Percentiles rank a stretch among this genome's conserved stretches.
phyloP scores from a whole-genome alignment of 1,139 yeast species.

The Pichia sp. region DNA sequence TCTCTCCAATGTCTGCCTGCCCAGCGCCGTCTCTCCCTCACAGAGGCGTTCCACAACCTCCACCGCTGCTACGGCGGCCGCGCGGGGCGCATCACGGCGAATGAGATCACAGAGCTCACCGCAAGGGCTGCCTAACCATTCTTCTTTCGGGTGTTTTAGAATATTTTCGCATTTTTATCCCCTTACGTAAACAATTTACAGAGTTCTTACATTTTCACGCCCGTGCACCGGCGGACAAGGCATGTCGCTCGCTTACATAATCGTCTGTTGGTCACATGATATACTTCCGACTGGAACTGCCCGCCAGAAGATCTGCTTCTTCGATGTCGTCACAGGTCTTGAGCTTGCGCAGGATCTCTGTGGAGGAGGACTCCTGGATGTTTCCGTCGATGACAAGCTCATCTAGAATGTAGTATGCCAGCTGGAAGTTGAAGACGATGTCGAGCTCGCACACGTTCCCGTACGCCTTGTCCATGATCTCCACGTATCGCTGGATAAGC shows the following conservation, averaged over 20 bases:
- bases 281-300: constrained; percentile 5
- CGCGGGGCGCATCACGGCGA: background rate
- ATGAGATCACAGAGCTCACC: background rate
- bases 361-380: constrained; percentile 75
- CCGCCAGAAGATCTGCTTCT: constrained; percentile 46
- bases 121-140: constrained; percentile 4
- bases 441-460: constrained; percentile 96
- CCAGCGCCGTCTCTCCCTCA: background rate
- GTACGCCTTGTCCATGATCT: constrained; percentile 91
- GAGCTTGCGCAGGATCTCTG: constrained; percentile 72
- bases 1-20: background rate
- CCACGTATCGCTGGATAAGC: constrained; percentile 87
- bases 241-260: background rate
- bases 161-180: too few species aligned
- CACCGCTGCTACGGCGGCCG: background rate
- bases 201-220: background rate
- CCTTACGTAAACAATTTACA: background rate
- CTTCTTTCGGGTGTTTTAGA: too few species aligned
- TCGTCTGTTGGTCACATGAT: background rate
- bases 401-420: constrained; percentile 88
- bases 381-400: constrained; percentile 82
- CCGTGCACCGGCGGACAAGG: background rate
- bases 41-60: background rate
- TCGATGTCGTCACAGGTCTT: constrained; percentile 77
- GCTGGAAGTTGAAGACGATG: constrained; percentile 89